These are phyloP conservation scores for Sphenostylis stenocarpa DNA, from an alignment of 306 rosid genomes.

Conservation along the genomic window DNA sequence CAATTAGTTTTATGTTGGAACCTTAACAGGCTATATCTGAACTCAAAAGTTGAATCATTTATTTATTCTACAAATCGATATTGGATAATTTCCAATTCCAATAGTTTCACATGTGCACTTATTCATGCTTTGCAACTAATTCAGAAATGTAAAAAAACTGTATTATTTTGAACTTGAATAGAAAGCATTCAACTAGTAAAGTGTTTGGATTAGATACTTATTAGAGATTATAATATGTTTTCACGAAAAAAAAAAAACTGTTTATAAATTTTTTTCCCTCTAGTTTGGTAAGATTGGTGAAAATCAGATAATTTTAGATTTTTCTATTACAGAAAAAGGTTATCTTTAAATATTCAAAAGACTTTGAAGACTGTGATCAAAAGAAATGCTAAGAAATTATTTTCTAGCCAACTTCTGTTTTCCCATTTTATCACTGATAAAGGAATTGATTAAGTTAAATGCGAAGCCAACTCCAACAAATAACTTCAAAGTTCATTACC, in stretches of 20 bases:
- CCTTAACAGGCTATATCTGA: background rate
- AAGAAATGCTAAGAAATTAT: background rate
- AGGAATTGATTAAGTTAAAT: background rate
- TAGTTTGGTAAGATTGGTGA: background rate
- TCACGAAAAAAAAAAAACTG: background rate
- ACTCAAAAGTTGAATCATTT: background rate
- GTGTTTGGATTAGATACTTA: background rate
- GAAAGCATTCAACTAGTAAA: background rate
- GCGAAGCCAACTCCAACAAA: background rate
- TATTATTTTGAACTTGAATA: background rate
- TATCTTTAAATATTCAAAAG: background rate
- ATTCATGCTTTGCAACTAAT: background rate
- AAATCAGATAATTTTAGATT: background rate
- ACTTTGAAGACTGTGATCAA: background rate
- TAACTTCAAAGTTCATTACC: background rate
- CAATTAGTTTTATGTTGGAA: too few relatives aligned
- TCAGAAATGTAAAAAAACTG: conserved; percentile 6
- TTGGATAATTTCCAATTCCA: background rate
- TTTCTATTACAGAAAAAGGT: background rate
- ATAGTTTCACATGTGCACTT: conserved; percentile 3
- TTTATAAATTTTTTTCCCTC: background rate
- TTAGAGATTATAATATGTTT: background rate
- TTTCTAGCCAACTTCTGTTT: background rate
- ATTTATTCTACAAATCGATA: background rate
- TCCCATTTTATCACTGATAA: background rate